Evolutionary conservation across 805 yeast species (phyloP), one percentile per base, ranked within the genome.

Genomic region (Kuraishia piskuri): DNA sequence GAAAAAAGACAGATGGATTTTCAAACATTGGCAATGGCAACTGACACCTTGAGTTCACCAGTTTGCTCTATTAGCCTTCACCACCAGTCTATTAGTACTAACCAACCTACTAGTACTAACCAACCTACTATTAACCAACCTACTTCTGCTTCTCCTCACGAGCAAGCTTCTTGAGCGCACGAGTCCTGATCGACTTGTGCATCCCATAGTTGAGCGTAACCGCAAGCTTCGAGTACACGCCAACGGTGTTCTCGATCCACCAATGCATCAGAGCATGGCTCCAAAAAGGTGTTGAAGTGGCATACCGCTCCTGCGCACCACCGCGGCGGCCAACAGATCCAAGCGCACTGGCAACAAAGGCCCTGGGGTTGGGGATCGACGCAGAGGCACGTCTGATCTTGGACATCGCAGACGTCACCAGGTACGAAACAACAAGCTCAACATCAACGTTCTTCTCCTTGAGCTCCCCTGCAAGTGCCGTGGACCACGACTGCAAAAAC

Each of bases 331-430:
- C 97, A 56, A 85, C 79, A 53, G 78, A 75, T 49, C 71, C 71
- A 62, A 94, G 77, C 6, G 88, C 77, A 20, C 94, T 71, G n/a
- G 72, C 66, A 47, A 94, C 99, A 69, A 94, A 94, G 23, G 66
- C 65, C 66, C 81, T 79, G 53, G 98, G 96, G 62, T 73, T 84
- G 56, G 99, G 99, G 63, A 91, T 88, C 61, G 83, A 61, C 37
- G 76, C 66, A 22, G 95, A 85, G 10, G 94, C 66, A 63, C 86
- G 83, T 70, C 84, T 85, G 63, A 94, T 82, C 76, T 94, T 94
- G 48, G 97, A 91, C 97, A 94, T 90, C 57, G 96, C 88, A 36
- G 96, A 87, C 5, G 97, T 86, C 46, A 94, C 98, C 61, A 94
- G 76, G 69, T 94, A 94, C 9, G 97, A 88, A 48, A 91, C 68